Conservation (phyloP, 805 yeast genomes). For the Pichia cephalocereana region DNA sequence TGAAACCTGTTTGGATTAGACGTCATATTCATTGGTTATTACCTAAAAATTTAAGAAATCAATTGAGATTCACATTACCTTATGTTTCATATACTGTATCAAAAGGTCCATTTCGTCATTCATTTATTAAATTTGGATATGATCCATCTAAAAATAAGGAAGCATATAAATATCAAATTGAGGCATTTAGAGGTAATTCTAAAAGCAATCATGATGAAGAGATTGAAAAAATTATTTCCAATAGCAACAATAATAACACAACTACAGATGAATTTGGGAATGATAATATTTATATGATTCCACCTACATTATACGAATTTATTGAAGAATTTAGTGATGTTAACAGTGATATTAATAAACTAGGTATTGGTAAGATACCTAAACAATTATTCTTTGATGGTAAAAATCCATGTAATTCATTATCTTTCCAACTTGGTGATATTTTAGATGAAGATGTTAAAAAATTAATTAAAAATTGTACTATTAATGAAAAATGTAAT, state of each 20-base stretch:
- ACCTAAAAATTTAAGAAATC: constrained; percentile 36
- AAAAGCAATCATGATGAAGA: constrained; percentile 13
- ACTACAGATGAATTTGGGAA: constrained; percentile 24
- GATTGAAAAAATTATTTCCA: constrained; percentile 16
- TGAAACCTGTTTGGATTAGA: constrained; percentile 81
- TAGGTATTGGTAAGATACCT: constrained; percentile 26
- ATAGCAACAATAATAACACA: constrained; percentile 27
- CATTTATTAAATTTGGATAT: constrained; percentile 68
- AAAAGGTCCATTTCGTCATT: constrained; percentile 93
- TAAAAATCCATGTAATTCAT: constrained; percentile 51
- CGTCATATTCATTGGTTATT: constrained; percentile 54
- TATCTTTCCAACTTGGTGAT: constrained; percentile 74
- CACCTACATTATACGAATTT: constrained; percentile 16
- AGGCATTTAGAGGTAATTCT: constrained; percentile 50
- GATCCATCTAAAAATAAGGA: constrained; percentile 55
- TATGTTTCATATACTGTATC: constrained; percentile 72
- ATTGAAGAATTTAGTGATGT: constrained; percentile 16
- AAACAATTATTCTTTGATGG: constrained; percentile 64
- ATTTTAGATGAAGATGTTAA: constrained; percentile 56
- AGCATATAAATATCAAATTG: constrained; percentile 70
- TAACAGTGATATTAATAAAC: constrained; percentile 13
- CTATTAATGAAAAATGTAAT: constrained; percentile 35
- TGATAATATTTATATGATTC: constrained; percentile 16
- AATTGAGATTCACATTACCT: constrained; percentile 69
- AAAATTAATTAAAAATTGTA: constrained; percentile 31